Evolutionary conservation across 805 yeast species (phyloP).

Genomic region (Ogataea nitratoaversa): DNA sequence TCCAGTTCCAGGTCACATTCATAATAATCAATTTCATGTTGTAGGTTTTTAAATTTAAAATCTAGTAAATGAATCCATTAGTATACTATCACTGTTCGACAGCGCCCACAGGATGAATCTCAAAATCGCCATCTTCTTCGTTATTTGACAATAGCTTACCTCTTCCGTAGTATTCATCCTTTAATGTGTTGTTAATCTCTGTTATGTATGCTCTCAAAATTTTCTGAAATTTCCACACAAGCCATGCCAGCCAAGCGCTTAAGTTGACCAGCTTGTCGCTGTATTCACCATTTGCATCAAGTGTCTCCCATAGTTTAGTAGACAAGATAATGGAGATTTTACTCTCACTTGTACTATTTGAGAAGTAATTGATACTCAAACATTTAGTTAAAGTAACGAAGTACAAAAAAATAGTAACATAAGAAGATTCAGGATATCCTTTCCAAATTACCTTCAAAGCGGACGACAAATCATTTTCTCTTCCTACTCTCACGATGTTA

Average conservation of each 20-base stretch:
- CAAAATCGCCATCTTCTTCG: conserved; percentile 14
- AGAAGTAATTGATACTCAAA: neutral
- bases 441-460: neutral
- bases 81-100: no score
- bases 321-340: no score
- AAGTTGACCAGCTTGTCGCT: neutral
- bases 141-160: conserved; percentile 23
- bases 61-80: no score
- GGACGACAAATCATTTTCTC: neutral
- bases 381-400: neutral
- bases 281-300: neutral
- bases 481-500: neutral
- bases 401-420: neutral
- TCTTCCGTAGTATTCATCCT: conserved; percentile 25
- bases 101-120: neutral
- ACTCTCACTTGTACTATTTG: no score
- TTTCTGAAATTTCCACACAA: neutral
- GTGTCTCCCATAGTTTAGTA: neutral
- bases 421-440: neutral
- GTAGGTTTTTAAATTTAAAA: no score
- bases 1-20: no score
- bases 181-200: conserved; percentile 15
- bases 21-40: no score
- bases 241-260: conserved; percentile 3
- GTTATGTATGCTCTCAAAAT: conserved; percentile 5